Evolutionary conservation across 805 yeast genomes (phyloP).

Genomic region (Ogataea pini): DNA sequence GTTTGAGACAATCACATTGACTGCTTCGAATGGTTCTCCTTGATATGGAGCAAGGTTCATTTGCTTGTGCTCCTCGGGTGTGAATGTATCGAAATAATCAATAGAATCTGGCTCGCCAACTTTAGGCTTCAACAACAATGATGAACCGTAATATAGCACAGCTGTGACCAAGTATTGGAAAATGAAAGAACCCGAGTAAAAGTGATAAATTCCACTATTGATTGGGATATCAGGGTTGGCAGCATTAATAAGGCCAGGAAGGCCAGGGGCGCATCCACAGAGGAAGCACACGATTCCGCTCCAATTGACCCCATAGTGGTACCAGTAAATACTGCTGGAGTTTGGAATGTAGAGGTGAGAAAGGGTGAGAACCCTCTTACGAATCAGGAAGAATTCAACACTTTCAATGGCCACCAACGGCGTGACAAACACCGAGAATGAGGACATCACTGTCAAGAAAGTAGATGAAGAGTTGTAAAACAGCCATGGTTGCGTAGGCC

Average conservation of each 20-base stretch:
- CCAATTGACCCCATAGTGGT: constrained; percentile 43
- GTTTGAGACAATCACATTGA: not conserved
- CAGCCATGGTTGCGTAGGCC: constrained; percentile 45
- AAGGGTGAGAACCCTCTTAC: constrained; percentile 41
- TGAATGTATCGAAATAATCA: constrained; percentile 36
- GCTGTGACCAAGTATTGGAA: constrained; percentile 44
- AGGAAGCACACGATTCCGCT: constrained; percentile 42
- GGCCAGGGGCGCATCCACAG: constrained; percentile 45
- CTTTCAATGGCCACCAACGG: constrained; percentile 41
- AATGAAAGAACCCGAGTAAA: constrained; percentile 45
- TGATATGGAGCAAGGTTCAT: constrained; percentile 31
- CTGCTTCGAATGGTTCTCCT: constrained; percentile 4
- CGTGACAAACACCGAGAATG: constrained; percentile 40
- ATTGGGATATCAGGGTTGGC: constrained; percentile 16
- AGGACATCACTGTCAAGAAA: constrained; percentile 34
- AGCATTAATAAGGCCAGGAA: constrained; percentile 49
- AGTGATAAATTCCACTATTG: constrained; percentile 41
- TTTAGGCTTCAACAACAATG: constrained; percentile 32
- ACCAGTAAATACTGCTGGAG: constrained; percentile 37
- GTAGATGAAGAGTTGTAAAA: constrained; percentile 38
- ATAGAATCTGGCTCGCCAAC: constrained; percentile 30
- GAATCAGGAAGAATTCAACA: constrained; percentile 42
- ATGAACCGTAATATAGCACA: constrained; percentile 36
- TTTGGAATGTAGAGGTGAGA: constrained; percentile 40
- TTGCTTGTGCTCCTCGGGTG: constrained; percentile 34